These are phyloP conservation scores for Fusarium euwallaceae DNA, from an alignment of 2,329 filamentous ascomycete genomes.

Conservation along the genomic window DNA sequence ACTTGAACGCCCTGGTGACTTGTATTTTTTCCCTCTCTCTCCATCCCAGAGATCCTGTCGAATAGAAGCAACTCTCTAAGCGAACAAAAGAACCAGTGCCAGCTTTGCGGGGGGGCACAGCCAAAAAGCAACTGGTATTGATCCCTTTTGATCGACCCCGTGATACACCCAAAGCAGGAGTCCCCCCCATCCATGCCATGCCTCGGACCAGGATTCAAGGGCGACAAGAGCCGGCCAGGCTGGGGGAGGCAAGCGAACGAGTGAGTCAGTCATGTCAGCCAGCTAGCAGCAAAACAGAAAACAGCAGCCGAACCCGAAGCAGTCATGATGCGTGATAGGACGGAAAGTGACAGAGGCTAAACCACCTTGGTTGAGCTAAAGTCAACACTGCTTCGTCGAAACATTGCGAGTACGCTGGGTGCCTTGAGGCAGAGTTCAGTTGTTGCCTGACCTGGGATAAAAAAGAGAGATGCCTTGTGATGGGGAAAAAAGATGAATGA, in stretches of 20 bases:
- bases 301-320: conserved; percentile 20
- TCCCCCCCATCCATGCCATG: not conserved
- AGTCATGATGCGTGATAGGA: conserved; percentile 21
- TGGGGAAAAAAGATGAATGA: not conserved
- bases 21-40: not conserved
- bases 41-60: not conserved
- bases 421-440: conserved; percentile 18
- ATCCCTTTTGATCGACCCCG: conserved; percentile 36
- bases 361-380: conserved; percentile 21
- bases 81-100: not conserved
- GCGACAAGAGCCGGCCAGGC: conserved; percentile 9
- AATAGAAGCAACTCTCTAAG: not conserved
- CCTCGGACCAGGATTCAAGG: conserved; percentile 7
- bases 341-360: not conserved
- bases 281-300: conserved; percentile 19
- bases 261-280: conserved; percentile 23
- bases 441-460: conserved; percentile 29
- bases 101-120: conserved; percentile 11
- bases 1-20: conserved; percentile 2
- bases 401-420: not conserved
- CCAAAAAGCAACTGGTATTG: conserved; percentile 9
- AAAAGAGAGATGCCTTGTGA: not conserved
- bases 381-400: not conserved
- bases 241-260: not conserved
- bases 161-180: conserved; percentile 30